Conservation (phyloP, 1,139 yeast genomes). For the Sugiyamaella paludigena region DNA sequence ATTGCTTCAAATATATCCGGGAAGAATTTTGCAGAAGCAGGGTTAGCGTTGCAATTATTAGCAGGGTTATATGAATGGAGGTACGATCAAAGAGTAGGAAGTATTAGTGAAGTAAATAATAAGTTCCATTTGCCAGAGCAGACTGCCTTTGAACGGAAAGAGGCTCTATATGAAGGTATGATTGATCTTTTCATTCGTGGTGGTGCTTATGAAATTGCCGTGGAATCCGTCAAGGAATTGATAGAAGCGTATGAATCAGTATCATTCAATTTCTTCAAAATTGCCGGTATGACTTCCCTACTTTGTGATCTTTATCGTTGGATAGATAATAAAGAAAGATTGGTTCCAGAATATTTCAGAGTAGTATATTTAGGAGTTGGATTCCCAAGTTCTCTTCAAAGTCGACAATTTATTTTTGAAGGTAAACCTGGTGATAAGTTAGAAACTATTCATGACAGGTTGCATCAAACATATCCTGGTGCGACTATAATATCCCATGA, state of each 20-base stretch:
- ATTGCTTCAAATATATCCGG: slow-evolving; percentile 62
- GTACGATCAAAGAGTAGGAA: slow-evolving; percentile 44
- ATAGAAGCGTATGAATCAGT: slow-evolving; percentile 70
- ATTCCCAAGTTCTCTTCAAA: slow-evolving; percentile 74
- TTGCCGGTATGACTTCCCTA: slow-evolving; percentile 69
- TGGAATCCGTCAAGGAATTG: slow-evolving; percentile 72
- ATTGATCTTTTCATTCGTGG: slow-evolving; percentile 73
- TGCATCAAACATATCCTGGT: slow-evolving; percentile 76
- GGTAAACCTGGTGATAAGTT: slow-evolving; percentile 88
- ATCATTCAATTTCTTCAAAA: slow-evolving; percentile 73
- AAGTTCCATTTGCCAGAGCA: slow-evolving; percentile 78
- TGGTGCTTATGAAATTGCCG: slow-evolving; percentile 71
- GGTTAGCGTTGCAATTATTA: slow-evolving; percentile 70
- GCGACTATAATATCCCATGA: slow-evolving; percentile 71
- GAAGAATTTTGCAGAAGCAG: slow-evolving; percentile 75
- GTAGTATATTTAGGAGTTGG: slow-evolving; percentile 83
- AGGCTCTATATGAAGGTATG: slow-evolving; percentile 65
- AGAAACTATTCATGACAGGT: slow-evolving; percentile 75
- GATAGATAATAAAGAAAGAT: slow-evolving; percentile 67
- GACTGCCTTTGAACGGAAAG: slow-evolving; percentile 78
- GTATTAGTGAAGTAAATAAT: slow-evolving; percentile 50
- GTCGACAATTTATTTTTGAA: slow-evolving; percentile 76
- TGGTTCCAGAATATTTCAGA: slow-evolving; percentile 72
- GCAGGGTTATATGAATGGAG: slow-evolving; percentile 81
- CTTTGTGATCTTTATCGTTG: slow-evolving; percentile 66